These are phyloP conservation scores for Cercospora sp. DNA, from an alignment of 2,329 filamentous ascomycete species.

Conservation along the genomic window DNA sequence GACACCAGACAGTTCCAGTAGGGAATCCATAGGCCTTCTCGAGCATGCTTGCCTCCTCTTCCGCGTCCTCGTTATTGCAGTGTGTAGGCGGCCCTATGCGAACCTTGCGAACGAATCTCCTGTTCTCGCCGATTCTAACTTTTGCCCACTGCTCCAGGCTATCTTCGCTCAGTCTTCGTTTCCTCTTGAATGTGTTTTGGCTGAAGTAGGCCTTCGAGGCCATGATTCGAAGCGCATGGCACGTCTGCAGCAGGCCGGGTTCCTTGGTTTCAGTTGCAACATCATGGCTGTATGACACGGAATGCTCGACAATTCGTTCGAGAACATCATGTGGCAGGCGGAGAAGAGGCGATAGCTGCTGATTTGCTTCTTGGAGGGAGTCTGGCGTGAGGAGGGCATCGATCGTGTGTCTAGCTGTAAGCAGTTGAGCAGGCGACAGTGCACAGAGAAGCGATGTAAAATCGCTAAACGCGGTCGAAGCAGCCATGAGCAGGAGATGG, in stretches of 20 bases:
- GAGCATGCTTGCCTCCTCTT: constrained; percentile 16
- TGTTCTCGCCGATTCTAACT: constrained; percentile 16
- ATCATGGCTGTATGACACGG: constrained; percentile 12
- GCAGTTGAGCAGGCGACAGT: constrained; percentile 17
- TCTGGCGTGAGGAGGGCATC: constrained; percentile 18
- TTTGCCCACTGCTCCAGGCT: constrained; percentile 19
- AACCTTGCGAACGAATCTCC: constrained; percentile 13
- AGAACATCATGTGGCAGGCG: constrained; percentile 18
- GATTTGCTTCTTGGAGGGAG: constrained; percentile 16
- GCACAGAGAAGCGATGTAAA: constrained; percentile 7
- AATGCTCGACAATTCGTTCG: constrained; percentile 14
- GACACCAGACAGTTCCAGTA: constrained; percentile 19
- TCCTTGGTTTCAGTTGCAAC: constrained; percentile 8
- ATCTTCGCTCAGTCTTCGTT: constrained; percentile 16
- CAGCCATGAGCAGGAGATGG: background rate
- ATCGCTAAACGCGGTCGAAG: constrained; percentile 3
- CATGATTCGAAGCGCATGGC: constrained; percentile 17
- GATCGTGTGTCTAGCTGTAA: constrained; percentile 17
- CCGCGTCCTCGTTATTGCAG: constrained; percentile 21
- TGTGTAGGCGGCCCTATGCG: constrained; percentile 17
- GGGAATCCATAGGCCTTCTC: constrained; percentile 15
- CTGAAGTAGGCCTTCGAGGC: constrained; percentile 17
- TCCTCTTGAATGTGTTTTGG: constrained; percentile 22
- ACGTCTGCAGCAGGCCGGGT: constrained; percentile 19
- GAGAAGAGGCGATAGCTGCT: constrained; percentile 21